Evolutionary conservation across 176 grass and related monocot species (phyloP), one percentile per base, ranked within the genome.

Genomic region (Triticum dicoccoides): DNA sequence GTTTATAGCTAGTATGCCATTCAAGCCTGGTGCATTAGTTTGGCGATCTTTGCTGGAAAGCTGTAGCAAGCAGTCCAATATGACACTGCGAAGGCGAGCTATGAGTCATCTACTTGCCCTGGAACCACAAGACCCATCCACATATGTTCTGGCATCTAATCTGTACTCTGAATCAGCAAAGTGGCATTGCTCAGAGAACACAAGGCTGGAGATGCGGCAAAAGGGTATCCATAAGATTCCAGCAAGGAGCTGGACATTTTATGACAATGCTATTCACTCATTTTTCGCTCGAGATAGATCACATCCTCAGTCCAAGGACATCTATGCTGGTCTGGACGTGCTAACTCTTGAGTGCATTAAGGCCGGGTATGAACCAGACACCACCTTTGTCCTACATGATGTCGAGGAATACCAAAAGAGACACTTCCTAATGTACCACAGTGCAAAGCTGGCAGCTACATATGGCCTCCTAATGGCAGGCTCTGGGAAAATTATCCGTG

Each of bases 401-500:
- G 93, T 92, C 0, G 93, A 88, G 52, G 93, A 95, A 59, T 95
- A 90, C 83, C 93, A 95, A 59, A 95, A 95, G 90, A 86, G 80
- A 44, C 77, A 95, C 24, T 95, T 95, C 83, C 86, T 92, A 45
- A 88, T 95, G 86, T 95, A 95, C 83, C 93, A 95, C 18, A 95
- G 93, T 35, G 80, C 65, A 4, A 95, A 95, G 78, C 65, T 92
- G 18, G 93, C 93, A 17, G 56, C 84, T n/a, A 88, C 89, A 86
- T 87, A 95, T 69, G 93, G 93, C 10, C 74, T 95, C 72, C 83
- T 92, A 18, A 95, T 54, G 85, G 56, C 76, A 20, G 9, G 83
- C 14, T 80, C 80, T n/a, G 34, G 76, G 9, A 70, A 44, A 58
- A 69, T 81, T 0, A 70, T 95, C 29, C 80, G 45, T 14, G 88